These are phyloP conservation scores for Aspergillus pseudoglaucus DNA, from an alignment of 2,329 filamentous ascomycete species.

Conservation along the genomic window DNA sequence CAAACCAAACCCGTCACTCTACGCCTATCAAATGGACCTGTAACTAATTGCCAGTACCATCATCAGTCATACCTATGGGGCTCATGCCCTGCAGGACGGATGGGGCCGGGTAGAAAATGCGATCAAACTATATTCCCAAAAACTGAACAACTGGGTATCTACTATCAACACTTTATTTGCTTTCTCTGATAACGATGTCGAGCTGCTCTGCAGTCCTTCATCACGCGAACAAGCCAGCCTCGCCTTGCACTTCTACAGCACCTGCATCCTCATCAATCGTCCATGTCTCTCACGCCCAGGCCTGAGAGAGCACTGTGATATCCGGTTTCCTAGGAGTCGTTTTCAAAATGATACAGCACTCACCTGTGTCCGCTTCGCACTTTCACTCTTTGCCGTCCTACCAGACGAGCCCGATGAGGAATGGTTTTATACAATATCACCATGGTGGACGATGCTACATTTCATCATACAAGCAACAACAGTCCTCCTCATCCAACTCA, in stretches of 20 bases:
- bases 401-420: constrained; percentile 27
- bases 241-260: background rate
- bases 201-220: background rate
- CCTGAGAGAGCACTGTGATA: background rate
- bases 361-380: constrained; percentile 24
- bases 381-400: constrained; percentile 28
- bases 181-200: background rate
- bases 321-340: background rate
- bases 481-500: constrained; percentile 30
- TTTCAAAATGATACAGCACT: background rate
- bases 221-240: background rate
- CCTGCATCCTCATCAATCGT: background rate
- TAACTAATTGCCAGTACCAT: background rate
- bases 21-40: background rate
- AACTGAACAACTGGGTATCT: background rate
- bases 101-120: background rate
- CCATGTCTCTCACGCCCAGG: background rate
- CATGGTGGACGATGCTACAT: constrained; percentile 39
- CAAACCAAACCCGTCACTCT: background rate
- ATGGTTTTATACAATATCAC: constrained; percentile 24
- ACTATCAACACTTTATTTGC: background rate
- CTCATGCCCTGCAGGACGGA: background rate
- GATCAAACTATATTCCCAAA: background rate
- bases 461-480: constrained; percentile 35
- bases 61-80: background rate